A percentile compares a stretch with the other conserved stretches of the same genome.
phyloP scores from a whole-genome alignment of 805 yeast species.

The Trichomonascus vanleenenianus region DNA sequence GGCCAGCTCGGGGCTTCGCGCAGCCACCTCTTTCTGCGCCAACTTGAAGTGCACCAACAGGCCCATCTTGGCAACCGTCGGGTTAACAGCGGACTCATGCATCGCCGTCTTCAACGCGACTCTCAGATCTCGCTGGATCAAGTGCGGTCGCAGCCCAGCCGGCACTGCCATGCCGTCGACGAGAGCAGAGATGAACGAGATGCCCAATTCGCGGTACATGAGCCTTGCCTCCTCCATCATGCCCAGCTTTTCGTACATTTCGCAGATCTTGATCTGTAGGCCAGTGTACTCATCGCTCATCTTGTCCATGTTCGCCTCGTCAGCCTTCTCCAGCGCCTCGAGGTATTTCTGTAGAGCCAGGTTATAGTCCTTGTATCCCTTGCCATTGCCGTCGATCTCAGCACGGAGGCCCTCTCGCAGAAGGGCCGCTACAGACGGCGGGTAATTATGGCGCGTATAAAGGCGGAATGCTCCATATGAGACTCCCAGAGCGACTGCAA shows the following conservation, averaged over 20 bases:
- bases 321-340: conserved; percentile 62
- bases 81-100: conserved; percentile 37
- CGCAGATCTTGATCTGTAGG: conserved; percentile 77
- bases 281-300: conserved; percentile 82
- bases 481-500: conserved; percentile 7
- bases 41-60: conserved; percentile 52
- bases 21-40: conserved; percentile 58
- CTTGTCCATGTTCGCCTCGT: conserved; percentile 45
- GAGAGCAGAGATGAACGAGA: conserved; percentile 45
- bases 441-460: conserved; percentile 31
- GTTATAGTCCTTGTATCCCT: conserved; percentile 44
- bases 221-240: conserved; percentile 56
- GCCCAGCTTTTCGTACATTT: conserved; percentile 69
- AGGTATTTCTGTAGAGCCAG: conserved; percentile 66
- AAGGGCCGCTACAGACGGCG: conserved; percentile 59
- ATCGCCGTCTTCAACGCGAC: conserved; percentile 63
- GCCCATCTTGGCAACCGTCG: conserved; percentile 46
- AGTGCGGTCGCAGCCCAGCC: conserved; percentile 40
- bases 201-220: conserved; percentile 59
- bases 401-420: conserved; percentile 77
- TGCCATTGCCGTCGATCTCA: conserved; percentile 58
- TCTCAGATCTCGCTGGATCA: conserved; percentile 63
- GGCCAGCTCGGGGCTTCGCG: conserved; percentile 19
- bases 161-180: conserved; percentile 38
- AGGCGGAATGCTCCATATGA: conserved; percentile 13